A percentile compares a stretch with the other conserved stretches of the same genome.
These are phyloP conservation scores for Cyberlindnera suaveolens DNA, from an alignment of 805 yeast genomes.

Conservation along the genomic window DNA sequence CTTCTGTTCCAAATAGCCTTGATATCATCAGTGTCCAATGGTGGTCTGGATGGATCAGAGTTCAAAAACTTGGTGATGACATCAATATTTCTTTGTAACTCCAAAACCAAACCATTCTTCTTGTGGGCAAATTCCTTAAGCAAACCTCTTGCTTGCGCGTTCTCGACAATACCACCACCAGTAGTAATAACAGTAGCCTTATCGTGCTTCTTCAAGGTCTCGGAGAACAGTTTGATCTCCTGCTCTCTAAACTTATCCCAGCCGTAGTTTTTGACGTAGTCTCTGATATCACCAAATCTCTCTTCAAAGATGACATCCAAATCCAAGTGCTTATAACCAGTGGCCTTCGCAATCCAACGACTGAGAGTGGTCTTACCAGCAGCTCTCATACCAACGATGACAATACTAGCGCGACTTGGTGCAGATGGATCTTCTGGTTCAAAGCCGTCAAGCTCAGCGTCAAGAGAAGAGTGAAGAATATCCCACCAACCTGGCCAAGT, in stretches of 20 bases:
- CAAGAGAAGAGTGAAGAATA: constrained; percentile 62
- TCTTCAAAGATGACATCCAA: constrained; percentile 69
- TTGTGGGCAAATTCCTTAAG: constrained; percentile 45
- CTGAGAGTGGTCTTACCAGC: constrained; percentile 92
- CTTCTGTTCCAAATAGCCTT: constrained; percentile 80
- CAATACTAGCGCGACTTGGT: constrained; percentile 44
- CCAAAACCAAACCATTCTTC: constrained; percentile 68
- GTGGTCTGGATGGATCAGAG: constrained; percentile 77
- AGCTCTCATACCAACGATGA: constrained; percentile 95
- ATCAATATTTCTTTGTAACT: constrained; percentile 81
- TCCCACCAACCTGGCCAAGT: constrained; percentile 99
- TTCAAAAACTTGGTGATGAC: constrained; percentile 72
- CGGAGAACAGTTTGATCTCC: constrained; percentile 55
- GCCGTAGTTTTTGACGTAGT: constrained; percentile 56
- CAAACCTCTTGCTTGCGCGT: constrained; percentile 53
- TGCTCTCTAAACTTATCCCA: constrained; percentile 82
- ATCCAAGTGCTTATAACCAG: constrained; percentile 68
- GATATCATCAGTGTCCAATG: constrained; percentile 71
- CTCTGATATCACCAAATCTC: constrained; percentile 44
- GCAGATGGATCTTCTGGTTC: constrained; percentile 36
- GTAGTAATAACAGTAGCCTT: constrained; percentile 67
- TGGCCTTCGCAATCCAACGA: constrained; percentile 62
- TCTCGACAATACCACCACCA: constrained; percentile 96
- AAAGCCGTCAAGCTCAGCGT: constrained; percentile 63
- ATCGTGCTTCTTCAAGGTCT: constrained; percentile 35